Conservation (phyloP, 352 stramenopile species). For the Thraustochytrium sp. region DNA sequence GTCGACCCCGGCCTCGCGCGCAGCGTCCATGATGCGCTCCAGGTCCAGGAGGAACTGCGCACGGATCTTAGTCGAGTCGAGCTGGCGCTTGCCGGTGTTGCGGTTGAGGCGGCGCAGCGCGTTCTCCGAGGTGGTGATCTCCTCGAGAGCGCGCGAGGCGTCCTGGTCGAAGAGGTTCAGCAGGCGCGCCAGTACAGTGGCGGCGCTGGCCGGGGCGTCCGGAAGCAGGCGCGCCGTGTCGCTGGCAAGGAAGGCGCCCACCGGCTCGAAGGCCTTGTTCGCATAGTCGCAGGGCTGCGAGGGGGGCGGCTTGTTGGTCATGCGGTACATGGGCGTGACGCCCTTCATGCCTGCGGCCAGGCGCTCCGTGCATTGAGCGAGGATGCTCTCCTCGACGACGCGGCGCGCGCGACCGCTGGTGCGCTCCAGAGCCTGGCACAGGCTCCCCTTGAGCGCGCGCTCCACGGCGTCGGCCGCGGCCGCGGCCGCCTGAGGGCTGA, state of each 20-base stretch:
- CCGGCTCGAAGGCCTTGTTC: constrained; percentile 42
- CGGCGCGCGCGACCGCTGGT: background rate
- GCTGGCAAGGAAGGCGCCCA: constrained; percentile 43
- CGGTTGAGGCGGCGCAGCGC: constrained; percentile 19
- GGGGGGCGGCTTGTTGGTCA: constrained; percentile 51
- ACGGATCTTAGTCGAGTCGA: constrained; percentile 52
- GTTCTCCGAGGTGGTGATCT: constrained; percentile 45
- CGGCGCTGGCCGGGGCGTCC: background rate
- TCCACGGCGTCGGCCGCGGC: background rate
- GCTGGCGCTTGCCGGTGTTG: constrained; percentile 42
- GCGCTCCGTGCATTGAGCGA: background rate
- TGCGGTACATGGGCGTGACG: constrained; percentile 52
- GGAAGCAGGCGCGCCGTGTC: background rate
- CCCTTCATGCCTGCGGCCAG: constrained; percentile 8
- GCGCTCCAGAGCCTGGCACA: background rate
- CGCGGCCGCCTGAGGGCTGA: background rate
- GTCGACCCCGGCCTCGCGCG: background rate
- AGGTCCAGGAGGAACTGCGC: constrained; percentile 47
- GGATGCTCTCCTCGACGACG: constrained; percentile 1
- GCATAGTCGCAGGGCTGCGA: constrained; percentile 48
- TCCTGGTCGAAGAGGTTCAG: constrained; percentile 32
- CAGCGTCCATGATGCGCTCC: background rate
- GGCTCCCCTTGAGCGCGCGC: background rate
- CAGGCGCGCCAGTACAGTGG: background rate
- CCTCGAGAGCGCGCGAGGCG: constrained; percentile 46